A percentile compares a stretch with the other conserved stretches of the same genome.
Evolutionary conservation across 768 basidiomycete species (phyloP).

Genomic region (Boletellus ananas): DNA sequence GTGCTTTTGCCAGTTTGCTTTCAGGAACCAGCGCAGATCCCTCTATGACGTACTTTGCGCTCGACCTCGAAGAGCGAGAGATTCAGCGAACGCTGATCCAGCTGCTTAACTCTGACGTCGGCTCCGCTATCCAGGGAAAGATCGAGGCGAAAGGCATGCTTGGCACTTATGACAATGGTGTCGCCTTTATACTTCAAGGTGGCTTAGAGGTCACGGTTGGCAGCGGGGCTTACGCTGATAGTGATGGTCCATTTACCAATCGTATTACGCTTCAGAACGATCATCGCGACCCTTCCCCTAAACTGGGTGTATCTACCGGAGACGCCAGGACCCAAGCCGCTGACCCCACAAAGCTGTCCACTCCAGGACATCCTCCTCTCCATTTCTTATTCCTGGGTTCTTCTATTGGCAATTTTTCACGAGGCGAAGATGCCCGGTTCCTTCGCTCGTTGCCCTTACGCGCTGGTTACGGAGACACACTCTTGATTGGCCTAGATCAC

Average conservation of each 20-base stretch:
- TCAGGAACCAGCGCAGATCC: conserved; percentile 33
- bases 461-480: conserved; percentile 70
- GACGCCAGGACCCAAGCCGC: not conserved
- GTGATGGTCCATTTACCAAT: conserved; percentile 1
- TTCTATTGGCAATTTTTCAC: conserved; percentile 84
- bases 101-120: conserved; percentile 62
- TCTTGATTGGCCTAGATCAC: conserved; percentile 90
- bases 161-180: conserved; percentile 87
- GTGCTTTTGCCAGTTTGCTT: conserved; percentile 59
- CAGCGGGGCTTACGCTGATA: conserved; percentile 1
- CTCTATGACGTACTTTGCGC: conserved; percentile 82
- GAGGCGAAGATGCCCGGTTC: conserved; percentile 67
- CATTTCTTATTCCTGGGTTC: conserved; percentile 92
- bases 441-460: conserved; percentile 76
- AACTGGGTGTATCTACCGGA: conserved; percentile 33
- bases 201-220: conserved; percentile 15
- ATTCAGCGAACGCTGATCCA: conserved; percentile 73
- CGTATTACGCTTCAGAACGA: conserved; percentile 10
- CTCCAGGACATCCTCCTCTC: conserved; percentile 52
- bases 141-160: conserved; percentile 81
- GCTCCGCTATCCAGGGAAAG: conserved; percentile 60
- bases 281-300: conserved; percentile 36
- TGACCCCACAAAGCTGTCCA: conserved; percentile 35
- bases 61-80: conserved; percentile 88
- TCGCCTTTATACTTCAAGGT: conserved; percentile 66